Percentiles rank a stretch among this genome's conserved stretches.
phyloP scores from a whole-genome alignment of 371 early-diverging fungal species.

The Mucor irregularis region DNA sequence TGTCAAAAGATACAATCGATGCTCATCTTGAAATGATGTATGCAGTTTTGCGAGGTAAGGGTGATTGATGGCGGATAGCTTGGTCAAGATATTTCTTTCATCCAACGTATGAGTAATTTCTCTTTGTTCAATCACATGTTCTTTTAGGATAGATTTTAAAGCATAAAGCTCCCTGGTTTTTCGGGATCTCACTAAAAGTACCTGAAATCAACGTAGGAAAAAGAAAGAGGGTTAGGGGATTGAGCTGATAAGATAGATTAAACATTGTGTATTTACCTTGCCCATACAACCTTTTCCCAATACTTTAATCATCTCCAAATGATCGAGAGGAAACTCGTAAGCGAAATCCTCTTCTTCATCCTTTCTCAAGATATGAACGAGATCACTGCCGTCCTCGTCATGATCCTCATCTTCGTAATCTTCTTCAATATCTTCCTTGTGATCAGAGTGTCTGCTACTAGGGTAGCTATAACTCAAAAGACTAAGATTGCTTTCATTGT shows the following conservation, averaged over 20 bases:
- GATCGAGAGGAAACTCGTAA: slow-evolving; percentile 40
- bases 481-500: background rate
- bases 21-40: slow-evolving; percentile 90
- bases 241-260: background rate
- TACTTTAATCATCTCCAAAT: slow-evolving; percentile 66
- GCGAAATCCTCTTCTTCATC: background rate
- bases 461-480: background rate
- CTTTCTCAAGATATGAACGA: background rate
- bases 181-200: slow-evolving; percentile 86
- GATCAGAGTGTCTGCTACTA: background rate
- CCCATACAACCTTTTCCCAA: slow-evolving; percentile 81
- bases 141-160: slow-evolving; percentile 95
- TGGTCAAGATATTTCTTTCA: slow-evolving; percentile 51
- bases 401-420: background rate
- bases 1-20: slow-evolving; percentile 92
- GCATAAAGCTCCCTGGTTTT: slow-evolving; percentile 72
- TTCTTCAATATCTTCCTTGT: background rate
- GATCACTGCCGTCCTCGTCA: slow-evolving; percentile 6
- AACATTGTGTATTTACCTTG: slow-evolving; percentile 60
- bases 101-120: slow-evolving; percentile 78
- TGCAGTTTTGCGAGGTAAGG: slow-evolving; percentile 96
- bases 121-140: slow-evolving; percentile 85
- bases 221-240: too few species aligned
- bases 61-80: slow-evolving; percentile 54
- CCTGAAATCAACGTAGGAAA: slow-evolving; percentile 47